phyloP scores from a whole-genome alignment of 257 asterid genomes.

The Ophiorrhiza pumila region DNA sequence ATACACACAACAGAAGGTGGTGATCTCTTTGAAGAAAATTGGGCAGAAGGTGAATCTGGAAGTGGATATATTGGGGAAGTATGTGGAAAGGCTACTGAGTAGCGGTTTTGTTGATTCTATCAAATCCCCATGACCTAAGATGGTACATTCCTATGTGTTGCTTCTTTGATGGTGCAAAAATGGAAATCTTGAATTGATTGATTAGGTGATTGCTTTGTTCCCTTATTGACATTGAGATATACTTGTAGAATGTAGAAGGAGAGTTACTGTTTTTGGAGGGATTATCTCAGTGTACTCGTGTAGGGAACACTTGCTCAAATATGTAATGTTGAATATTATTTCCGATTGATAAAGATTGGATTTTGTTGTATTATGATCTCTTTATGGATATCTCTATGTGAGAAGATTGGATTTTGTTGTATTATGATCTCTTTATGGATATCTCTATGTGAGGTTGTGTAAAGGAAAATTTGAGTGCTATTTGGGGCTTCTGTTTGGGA shows the following conservation, averaged over 20 bases:
- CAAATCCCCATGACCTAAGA: slow-evolving; percentile 29
- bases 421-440: no score
- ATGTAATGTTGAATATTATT: no score
- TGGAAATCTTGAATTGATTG: not conserved
- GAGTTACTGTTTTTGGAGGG: no score
- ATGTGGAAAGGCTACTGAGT: slow-evolving; percentile 71
- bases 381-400: no score
- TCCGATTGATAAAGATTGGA: no score
- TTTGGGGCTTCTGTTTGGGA: not conserved
- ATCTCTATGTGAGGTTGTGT: no score
- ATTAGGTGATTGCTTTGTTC: not conserved
- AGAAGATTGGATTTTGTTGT: no score
- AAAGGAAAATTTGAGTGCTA: not conserved
- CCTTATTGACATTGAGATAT: not conserved
- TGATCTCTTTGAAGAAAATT: slow-evolving; percentile 65
- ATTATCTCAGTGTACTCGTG: no score
- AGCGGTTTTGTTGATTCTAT: slow-evolving; percentile 48
- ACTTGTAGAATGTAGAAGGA: no score
- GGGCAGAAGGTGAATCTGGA: slow-evolving; percentile 83
- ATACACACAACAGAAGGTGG: slow-evolving; percentile 67
- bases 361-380: no score
- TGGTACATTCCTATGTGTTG: not conserved
- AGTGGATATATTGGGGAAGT: slow-evolving; percentile 84
- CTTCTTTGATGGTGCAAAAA: not conserved
- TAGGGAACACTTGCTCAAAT: no score